Conservation (phyloP, 352 stramenopile genomes). For the Blastocystis sp. region DNA sequence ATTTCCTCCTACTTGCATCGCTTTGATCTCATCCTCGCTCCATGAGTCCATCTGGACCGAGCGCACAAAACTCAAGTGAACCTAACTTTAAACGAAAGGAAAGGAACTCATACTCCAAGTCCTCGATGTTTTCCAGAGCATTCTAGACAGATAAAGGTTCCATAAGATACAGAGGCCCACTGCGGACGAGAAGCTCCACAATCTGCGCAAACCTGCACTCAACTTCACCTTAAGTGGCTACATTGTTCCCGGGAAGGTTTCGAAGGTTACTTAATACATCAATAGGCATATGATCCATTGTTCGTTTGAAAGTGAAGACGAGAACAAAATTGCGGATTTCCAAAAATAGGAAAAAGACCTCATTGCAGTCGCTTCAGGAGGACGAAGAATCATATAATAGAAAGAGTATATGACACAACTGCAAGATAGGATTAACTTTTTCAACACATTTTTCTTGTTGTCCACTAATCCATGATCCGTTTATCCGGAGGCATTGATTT, state of each 20-base stretch:
- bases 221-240: not conserved
- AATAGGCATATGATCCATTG: conserved; percentile 56
- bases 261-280: conserved; percentile 29
- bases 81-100: not conserved
- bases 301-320: not conserved
- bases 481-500: not conserved
- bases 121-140: conserved; percentile 63
- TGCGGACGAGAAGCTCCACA: conserved; percentile 60
- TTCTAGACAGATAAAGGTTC: conserved; percentile 65
- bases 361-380: not conserved
- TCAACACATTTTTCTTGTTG: not conserved
- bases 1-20: conserved; percentile 63
- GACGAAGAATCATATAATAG: too few relatives aligned
- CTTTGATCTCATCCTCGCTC: conserved; percentile 62
- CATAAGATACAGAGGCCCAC: conserved; percentile 65
- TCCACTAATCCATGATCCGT: not conserved
- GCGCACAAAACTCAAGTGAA: conserved; percentile 65
- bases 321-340: not conserved
- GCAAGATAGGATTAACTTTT: not conserved
- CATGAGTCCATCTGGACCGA: conserved; percentile 64
- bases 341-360: not conserved
- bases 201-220: conserved; percentile 61
- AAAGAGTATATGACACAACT: too few relatives aligned
- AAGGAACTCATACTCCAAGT: conserved; percentile 48
- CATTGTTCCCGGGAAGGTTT: conserved; percentile 61